A percentile compares a stretch with the other conserved stretches of the same genome.
These are phyloP conservation scores for Oidiodendron maius DNA, from an alignment of 495 filamentous ascomycete genomes.

Conservation along the genomic window DNA sequence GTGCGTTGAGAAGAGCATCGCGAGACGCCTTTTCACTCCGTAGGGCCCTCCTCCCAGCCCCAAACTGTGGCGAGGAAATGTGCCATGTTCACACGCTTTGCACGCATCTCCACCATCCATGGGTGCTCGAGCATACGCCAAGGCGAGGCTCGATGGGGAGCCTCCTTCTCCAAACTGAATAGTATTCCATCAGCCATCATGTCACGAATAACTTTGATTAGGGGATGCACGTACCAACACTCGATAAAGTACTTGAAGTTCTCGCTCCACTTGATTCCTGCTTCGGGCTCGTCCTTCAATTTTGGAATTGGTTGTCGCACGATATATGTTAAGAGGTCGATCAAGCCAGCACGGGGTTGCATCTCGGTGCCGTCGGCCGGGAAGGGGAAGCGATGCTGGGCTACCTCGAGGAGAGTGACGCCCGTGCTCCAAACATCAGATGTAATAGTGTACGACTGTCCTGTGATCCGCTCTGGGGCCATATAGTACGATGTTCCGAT, in stretches of 20 bases:
- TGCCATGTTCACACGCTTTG: constrained; percentile 94
- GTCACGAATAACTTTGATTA: not conserved
- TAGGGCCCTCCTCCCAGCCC: constrained; percentile 66
- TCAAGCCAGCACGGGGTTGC: constrained; percentile 75
- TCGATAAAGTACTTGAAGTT: constrained; percentile 99
- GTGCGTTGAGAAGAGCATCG: not conserved
- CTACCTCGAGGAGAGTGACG: constrained; percentile 93
- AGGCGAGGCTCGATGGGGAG: constrained; percentile 75
- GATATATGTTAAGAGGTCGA: constrained; percentile 95
- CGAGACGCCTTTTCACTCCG: not conserved
- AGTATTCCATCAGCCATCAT: not conserved
- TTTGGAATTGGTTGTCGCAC: constrained; percentile 93
- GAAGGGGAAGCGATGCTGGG: constrained; percentile 97
- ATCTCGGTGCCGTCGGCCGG: constrained; percentile 92
- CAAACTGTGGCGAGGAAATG: constrained; percentile 88
- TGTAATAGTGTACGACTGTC: constrained; percentile 95
- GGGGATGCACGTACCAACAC: constrained; percentile 96
- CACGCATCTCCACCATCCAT: constrained; percentile 94
- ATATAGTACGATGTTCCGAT: constrained; percentile 99
- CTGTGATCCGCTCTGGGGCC: constrained; percentile 96
- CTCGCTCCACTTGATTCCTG: constrained; percentile 83
- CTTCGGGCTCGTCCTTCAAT: constrained; percentile 84
- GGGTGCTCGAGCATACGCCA: constrained; percentile 99
- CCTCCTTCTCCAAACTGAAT: constrained; percentile 92
- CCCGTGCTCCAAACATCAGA: constrained; percentile 97